These are phyloP conservation scores for Forsythia viridissima DNA, from an alignment of 257 asterid genomes.

Conservation along the genomic window DNA sequence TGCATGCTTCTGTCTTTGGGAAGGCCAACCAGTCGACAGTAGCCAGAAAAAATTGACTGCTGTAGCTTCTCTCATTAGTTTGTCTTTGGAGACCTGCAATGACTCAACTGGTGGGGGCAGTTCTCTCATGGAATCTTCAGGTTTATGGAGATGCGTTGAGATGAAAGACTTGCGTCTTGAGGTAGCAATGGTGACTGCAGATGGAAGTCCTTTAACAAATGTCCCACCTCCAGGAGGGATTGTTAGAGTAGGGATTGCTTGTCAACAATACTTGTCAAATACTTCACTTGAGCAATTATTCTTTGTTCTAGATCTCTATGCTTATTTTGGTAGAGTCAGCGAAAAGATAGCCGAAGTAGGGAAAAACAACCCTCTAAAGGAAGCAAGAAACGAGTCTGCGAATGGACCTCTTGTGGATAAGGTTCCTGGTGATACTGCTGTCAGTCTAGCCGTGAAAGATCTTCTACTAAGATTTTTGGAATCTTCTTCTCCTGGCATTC, in stretches of 20 bases:
- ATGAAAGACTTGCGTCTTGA: constrained; percentile 72
- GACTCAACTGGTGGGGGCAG: constrained; percentile 30
- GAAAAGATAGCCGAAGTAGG: constrained; percentile 71
- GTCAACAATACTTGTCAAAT: constrained; percentile 77
- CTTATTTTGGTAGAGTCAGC: constrained; percentile 73
- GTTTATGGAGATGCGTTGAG: constrained; percentile 85
- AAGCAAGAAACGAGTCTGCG: constrained; percentile 44
- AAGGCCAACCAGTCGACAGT: constrained; percentile 88
- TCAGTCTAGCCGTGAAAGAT: constrained; percentile 59
- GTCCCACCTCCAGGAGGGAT: constrained; percentile 96
- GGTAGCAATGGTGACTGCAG: constrained; percentile 97
- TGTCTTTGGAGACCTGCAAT: constrained; percentile 67
- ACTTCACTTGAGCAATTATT: constrained; percentile 91
- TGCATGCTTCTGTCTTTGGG: constrained; percentile 97
- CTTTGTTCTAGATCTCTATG: constrained; percentile 79
- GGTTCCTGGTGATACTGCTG: constrained; percentile 89
- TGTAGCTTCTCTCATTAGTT: constrained; percentile 70
- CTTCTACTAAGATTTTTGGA: constrained; percentile 80
- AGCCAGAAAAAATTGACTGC: constrained; percentile 82
- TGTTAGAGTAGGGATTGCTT: constrained; percentile 86
- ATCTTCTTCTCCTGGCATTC: constrained; percentile 51
- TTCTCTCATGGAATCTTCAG: constrained; percentile 41
- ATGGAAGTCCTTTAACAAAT: constrained; percentile 79
- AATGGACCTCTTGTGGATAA: constrained; percentile 56
- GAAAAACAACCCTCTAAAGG: constrained; percentile 44